phyloP scores from a whole-genome alignment of 169 alveolate species.

The Eimeria acervulina region DNA sequence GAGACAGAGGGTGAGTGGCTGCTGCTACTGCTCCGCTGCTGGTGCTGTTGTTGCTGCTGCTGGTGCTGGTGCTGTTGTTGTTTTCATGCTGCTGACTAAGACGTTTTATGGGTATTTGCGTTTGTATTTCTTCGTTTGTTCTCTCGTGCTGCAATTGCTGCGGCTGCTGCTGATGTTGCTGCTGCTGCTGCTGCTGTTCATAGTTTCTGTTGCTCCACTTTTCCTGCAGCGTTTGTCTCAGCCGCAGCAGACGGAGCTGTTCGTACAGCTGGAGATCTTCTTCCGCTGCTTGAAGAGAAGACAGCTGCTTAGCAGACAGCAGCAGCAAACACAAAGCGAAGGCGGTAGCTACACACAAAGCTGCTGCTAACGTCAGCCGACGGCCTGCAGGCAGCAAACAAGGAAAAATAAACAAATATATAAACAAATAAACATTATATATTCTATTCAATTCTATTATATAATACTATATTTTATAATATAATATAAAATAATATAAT shows the following conservation, averaged over 20 bases:
- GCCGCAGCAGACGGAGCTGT: slow-evolving; percentile 19
- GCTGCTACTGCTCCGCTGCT: neutral
- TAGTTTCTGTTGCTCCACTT: no score
- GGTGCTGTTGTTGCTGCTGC: neutral
- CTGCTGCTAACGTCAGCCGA: slow-evolving; percentile 4
- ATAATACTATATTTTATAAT: no score
- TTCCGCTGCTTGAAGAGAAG: neutral
- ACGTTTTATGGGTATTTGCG: no score
- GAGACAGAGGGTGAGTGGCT: neutral
- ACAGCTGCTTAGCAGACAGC: neutral
- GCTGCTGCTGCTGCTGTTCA: no score
- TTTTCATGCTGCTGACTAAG: neutral
- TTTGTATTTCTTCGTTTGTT: no score
- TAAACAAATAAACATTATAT: no score
- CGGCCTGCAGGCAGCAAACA: slow-evolving; percentile 8
- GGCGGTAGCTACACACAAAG: neutral
- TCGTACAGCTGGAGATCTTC: slow-evolving; percentile 7
- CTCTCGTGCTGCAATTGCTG: no score
- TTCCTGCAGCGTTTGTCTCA: slow-evolving; percentile 3
- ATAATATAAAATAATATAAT: no score
- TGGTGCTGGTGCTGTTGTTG: neutral
- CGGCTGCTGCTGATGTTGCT: no score
- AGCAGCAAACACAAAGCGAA: neutral
- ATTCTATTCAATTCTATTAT: no score
- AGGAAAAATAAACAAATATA: no score